A percentile compares a stretch with the other conserved stretches of the same genome.
These are phyloP conservation scores for Cercospora berteroae DNA, from an alignment of 2,329 filamentous ascomycete genomes.

Conservation along the genomic window DNA sequence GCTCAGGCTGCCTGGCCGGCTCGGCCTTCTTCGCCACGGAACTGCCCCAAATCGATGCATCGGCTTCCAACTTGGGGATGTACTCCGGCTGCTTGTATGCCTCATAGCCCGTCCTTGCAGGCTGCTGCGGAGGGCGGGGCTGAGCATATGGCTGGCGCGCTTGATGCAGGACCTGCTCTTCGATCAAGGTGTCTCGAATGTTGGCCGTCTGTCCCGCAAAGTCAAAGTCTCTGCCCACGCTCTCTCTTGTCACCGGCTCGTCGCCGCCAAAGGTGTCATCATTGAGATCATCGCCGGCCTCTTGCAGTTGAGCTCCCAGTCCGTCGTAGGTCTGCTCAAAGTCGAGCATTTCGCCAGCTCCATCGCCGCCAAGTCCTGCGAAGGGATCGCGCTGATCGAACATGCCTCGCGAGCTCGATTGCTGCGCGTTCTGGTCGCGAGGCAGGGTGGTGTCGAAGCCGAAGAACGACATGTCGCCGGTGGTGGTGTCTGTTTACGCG, in stretches of 20 bases:
- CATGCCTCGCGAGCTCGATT: conserved; percentile 58
- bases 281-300: conserved; percentile 91
- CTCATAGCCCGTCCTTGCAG: conserved; percentile 81
- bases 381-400: conserved; percentile 78
- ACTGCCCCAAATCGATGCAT: conserved; percentile 88
- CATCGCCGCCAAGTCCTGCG: conserved; percentile 67
- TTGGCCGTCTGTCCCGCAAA: conserved; percentile 92
- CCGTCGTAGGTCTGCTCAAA: conserved; percentile 99
- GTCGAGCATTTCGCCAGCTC: conserved; percentile 60
- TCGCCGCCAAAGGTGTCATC: conserved; percentile 79
- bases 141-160: conserved; percentile 64
- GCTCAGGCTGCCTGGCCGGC: conserved; percentile 27
- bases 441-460: conserved; percentile 73
- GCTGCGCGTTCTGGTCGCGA: conserved; percentile 56
- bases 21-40: conserved; percentile 57
- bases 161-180: conserved; percentile 83
- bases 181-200: conserved; percentile 79
- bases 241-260: conserved; percentile 48
- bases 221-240: conserved; percentile 89
- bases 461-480: conserved; percentile 73
- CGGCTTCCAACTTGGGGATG: conserved; percentile 85
- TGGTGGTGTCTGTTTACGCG: not conserved
- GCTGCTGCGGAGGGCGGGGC: conserved; percentile 46
- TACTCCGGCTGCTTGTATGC: conserved; percentile 82
- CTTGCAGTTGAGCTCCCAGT: conserved; percentile 83